A percentile compares a stretch with the other conserved stretches of the same genome.
Evolutionary conservation across 2,329 filamentous ascomycete species (phyloP).

Genomic region (Aspergillus sp.): DNA sequence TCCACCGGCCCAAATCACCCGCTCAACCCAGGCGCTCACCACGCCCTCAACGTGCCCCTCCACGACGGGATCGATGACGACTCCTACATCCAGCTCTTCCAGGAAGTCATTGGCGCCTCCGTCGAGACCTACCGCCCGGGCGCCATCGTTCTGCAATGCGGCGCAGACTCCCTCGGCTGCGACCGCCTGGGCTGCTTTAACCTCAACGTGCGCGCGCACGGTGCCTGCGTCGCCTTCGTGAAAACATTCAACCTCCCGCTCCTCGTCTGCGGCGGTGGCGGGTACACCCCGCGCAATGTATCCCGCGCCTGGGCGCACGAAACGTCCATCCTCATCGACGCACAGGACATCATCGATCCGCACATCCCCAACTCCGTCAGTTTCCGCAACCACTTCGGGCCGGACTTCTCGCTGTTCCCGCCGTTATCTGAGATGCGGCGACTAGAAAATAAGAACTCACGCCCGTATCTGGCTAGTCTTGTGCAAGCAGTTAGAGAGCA

Average conservation of each 20-base stretch:
- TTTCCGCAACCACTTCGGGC: constrained; percentile 81
- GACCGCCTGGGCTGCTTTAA: constrained; percentile 95
- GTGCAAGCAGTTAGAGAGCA: constrained; percentile 76
- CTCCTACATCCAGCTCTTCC: constrained; percentile 80
- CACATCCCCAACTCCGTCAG: constrained; percentile 73
- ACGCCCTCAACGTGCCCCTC: constrained; percentile 83
- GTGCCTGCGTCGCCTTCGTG: constrained; percentile 81
- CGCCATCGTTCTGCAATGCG: constrained; percentile 91
- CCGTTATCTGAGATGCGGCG: constrained; percentile 65
- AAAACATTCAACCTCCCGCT: constrained; percentile 75
- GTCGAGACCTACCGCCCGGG: constrained; percentile 79
- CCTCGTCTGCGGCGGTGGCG: constrained; percentile 86
- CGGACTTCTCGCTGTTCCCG: constrained; percentile 81
- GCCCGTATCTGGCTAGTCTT: constrained; percentile 67
- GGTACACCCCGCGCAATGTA: constrained; percentile 94
- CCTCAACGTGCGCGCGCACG: constrained; percentile 89
- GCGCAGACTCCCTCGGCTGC: constrained; percentile 87
- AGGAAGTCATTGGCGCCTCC: constrained; percentile 68
- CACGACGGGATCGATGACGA: constrained; percentile 87
- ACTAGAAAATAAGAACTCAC: constrained; percentile 70
- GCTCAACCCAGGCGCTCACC: constrained; percentile 79
- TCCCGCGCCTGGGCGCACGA: constrained; percentile 96
- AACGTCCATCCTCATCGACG: constrained; percentile 79
- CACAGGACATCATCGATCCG: constrained; percentile 62
- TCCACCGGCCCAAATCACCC: constrained; percentile 78